Evolutionary conservation across 2,329 filamentous ascomycete species (phyloP).

Genomic region (Phialocephala sp.): DNA sequence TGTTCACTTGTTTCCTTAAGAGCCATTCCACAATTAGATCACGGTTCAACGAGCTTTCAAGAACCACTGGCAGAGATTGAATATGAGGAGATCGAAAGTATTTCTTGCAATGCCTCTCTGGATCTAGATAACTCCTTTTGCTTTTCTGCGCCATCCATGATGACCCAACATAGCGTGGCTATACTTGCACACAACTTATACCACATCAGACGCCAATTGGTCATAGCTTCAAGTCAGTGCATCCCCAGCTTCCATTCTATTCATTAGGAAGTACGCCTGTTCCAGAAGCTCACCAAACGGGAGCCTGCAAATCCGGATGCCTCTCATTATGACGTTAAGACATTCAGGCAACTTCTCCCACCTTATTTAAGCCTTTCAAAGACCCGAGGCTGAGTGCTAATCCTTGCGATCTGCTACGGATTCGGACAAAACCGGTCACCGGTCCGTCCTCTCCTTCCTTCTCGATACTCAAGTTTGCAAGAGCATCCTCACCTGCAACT

Average conservation of each 20-base stretch:
- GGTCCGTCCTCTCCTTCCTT: conserved; percentile 95
- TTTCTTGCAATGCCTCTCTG: conserved; percentile 34
- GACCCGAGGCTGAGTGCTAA: conserved; percentile 92
- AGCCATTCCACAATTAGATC: not conserved
- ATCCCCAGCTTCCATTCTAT: conserved; percentile 25
- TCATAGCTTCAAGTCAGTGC: conserved; percentile 26
- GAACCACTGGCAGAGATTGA: not conserved
- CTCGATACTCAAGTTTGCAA: conserved; percentile 97
- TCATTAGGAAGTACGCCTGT: conserved; percentile 30
- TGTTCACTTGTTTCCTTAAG: too few relatives aligned
- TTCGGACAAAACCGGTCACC: conserved; percentile 96
- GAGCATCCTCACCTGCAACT: conserved; percentile 85
- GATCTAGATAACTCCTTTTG: conserved; percentile 42
- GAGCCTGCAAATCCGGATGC: conserved; percentile 9
- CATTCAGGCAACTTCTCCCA: conserved; percentile 49
- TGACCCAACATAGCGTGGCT: conserved; percentile 31
- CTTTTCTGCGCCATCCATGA: conserved; percentile 40
- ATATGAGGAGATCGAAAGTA: conserved; percentile 29
- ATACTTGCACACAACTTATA: conserved; percentile 26
- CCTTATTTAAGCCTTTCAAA: conserved; percentile 92
- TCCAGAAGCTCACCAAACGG: conserved; percentile 11
- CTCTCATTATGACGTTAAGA: conserved; percentile 3
- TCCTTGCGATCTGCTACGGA: conserved; percentile 95
- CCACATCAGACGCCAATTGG: conserved; percentile 29
- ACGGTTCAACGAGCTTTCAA: not conserved